A percentile compares a stretch with the other conserved stretches of the same genome.
Evolutionary conservation across 1,139 yeast species (phyloP).

Genomic region (Debaryomyces singareniensis): DNA sequence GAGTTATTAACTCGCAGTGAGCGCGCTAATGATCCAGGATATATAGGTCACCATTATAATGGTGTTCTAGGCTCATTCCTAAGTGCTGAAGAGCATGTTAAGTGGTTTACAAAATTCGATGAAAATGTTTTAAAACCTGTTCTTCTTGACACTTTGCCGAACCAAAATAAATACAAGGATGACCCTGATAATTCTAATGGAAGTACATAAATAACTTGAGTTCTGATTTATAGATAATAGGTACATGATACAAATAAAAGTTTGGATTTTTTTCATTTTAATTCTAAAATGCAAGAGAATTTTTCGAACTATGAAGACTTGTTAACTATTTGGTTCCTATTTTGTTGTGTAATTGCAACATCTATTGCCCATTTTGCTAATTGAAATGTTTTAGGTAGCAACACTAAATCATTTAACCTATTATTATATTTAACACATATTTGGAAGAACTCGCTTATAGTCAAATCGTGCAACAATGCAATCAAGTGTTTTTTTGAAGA

Average conservation of each 20-base stretch:
- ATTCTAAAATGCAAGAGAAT: constrained; percentile 2
- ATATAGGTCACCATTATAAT: constrained; percentile 6
- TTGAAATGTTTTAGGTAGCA: constrained; percentile 56
- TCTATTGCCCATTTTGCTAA: constrained; percentile 70
- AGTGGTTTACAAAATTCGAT: constrained; percentile 91
- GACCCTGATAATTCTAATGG: constrained; percentile 2
- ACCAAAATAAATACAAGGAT: constrained; percentile 8
- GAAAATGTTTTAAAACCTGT: constrained; percentile 96
- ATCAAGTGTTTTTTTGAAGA: constrained; percentile 34
- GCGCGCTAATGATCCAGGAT: constrained; percentile 3
- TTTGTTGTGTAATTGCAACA: constrained; percentile 51
- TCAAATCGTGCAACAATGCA: constrained; percentile 52
- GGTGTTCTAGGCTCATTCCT: constrained; percentile 39
- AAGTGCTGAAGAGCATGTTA: constrained; percentile 70
- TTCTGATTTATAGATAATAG: no score
- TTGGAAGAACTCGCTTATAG: constrained; percentile 58
- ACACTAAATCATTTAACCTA: constrained; percentile 54
- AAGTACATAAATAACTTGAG: not conserved
- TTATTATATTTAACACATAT: constrained; percentile 58
- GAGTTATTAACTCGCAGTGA: constrained; percentile 19
- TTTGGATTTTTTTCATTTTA: no score
- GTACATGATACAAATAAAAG: no score
- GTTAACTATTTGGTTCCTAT: constrained; percentile 13
- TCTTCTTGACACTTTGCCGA: constrained; percentile 54
- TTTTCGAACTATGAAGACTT: no score